Conservation (phyloP, 805 yeast genomes). For the Pichia scutulata region DNA sequence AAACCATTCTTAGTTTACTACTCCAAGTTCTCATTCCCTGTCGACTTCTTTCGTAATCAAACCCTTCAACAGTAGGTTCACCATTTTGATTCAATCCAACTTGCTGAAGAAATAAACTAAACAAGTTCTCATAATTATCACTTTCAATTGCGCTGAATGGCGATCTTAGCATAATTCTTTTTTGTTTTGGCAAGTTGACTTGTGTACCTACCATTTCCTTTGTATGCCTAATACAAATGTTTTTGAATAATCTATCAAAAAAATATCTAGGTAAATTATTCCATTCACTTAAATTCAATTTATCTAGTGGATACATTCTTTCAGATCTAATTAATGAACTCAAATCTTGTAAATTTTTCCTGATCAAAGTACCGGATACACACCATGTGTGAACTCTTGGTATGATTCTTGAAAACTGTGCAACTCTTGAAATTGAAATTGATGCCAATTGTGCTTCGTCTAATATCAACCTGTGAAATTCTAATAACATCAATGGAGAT, state of each 20-base stretch:
- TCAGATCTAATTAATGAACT: conserved; percentile 64
- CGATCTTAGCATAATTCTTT: conserved; percentile 56
- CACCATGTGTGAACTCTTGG: conserved; percentile 95
- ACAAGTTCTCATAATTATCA: conserved; percentile 65
- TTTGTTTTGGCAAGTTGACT: conserved; percentile 72
- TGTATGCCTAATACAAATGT: conserved; percentile 68
- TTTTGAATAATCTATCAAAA: conserved; percentile 44
- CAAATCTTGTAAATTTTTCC: conserved; percentile 57
- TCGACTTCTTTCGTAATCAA: conserved; percentile 40
- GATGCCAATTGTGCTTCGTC: conserved; percentile 96
- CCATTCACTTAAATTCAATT: conserved; percentile 24
- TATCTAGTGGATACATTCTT: conserved; percentile 55
- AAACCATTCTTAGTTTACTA: conserved; percentile 59
- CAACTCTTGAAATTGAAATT: conserved; percentile 62
- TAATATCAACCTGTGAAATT: conserved; percentile 83
- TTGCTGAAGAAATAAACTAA: conserved; percentile 48
- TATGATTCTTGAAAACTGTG: conserved; percentile 69
- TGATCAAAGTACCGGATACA: conserved; percentile 91
- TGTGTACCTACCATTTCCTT: conserved; percentile 76
- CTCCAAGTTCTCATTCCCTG: conserved; percentile 63
- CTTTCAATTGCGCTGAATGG: conserved; percentile 81
- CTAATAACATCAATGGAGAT: conserved; percentile 73
- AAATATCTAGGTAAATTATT: conserved; percentile 26
- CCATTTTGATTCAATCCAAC: conserved; percentile 49
- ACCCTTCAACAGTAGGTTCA: conserved; percentile 39